Evolutionary conservation across 208 protist species (phyloP), one percentile per base, ranked within the genome.

Genomic region (Novymonas esmeraldas): DNA sequence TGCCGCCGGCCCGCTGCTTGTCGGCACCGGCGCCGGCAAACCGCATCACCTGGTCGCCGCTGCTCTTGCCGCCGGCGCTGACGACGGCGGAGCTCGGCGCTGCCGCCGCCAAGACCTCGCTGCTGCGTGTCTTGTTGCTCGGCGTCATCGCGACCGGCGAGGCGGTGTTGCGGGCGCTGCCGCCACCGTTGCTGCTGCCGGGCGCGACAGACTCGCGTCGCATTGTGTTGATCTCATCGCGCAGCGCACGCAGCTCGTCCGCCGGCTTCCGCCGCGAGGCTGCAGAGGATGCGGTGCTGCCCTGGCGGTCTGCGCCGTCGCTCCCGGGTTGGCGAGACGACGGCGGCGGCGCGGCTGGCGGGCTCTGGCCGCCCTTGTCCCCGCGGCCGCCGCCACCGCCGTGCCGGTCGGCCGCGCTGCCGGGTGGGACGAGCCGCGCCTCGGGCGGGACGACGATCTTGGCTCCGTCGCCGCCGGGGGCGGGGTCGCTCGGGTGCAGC

Each of bases 201-300:
- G 49, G 36, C 46, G 73, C 33, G n/a, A 29, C 11, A 14, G 57
- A 42, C 20, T 73, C 69, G 50, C 59, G 46, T 0, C 77, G 71
- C 71, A 82, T 72, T 0, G 49, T 33, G 48, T 70, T 50, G 44
- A 82, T 67, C 16, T 82, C 72, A 9, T 82, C 73, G 28, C 76
- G 77, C 11, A 89, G 68, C 29, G 80, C 76, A 0, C 83, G 82
- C 70, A 92, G 68, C 66, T 85, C 82, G 34, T 83, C 66, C 1
- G 64, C 63, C 6, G 61, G 39, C 26, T 61, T 72, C 18, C 69
- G 69, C 6, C 69, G 51, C 5, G 48, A 36, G 26, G 22, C 20
- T 3, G 46, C 9, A 3, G 54, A 44, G 29, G n/a, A n/a, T n/a
- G n/a, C n/a, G 26, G 39, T 31, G 51, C 34, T 14, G 26, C 24